A percentile compares a stretch with the other conserved stretches of the same genome.
Conservation (phyloP, 1,284 basidiomycete species). For the Inonotus hispidus region DNA sequence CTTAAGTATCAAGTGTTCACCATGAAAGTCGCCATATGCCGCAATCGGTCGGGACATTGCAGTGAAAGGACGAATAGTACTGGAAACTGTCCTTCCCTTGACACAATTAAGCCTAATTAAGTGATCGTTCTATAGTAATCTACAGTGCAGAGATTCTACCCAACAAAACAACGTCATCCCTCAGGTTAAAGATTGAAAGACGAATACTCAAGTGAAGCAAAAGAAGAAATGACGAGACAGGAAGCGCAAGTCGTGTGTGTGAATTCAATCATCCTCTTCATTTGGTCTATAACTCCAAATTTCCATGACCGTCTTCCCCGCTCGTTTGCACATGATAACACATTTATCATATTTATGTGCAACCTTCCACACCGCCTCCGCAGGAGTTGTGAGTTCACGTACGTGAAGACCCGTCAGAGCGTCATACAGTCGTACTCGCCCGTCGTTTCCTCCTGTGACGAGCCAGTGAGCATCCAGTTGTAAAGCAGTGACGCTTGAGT, state of each 20-base stretch:
- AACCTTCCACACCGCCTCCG: constrained; percentile 88
- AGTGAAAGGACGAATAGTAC: too few relatives aligned
- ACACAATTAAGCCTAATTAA: too few relatives aligned
- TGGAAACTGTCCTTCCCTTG: too few relatives aligned
- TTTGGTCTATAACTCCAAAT: constrained; percentile 67
- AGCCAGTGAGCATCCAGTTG: constrained; percentile 84
- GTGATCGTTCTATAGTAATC: not conserved
- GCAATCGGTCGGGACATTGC: too few relatives aligned
- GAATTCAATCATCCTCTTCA: constrained; percentile 23
- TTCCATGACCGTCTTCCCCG: constrained; percentile 86
- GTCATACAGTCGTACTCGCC: constrained; percentile 85
- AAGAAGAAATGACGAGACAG: not conserved
- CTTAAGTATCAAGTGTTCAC: too few relatives aligned
- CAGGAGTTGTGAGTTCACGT: constrained; percentile 69
- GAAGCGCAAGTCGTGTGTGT: too few relatives aligned
- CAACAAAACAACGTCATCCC: not conserved
- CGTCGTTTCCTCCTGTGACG: constrained; percentile 86
- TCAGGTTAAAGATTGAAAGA: not conserved
- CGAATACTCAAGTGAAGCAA: not conserved
- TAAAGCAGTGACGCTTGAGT: constrained; percentile 86
- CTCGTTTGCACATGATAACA: constrained; percentile 79
- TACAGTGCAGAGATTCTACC: not conserved
- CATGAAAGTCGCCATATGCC: too few relatives aligned
- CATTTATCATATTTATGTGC: constrained; percentile 74
- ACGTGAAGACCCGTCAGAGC: constrained; percentile 64